phyloP scores from a whole-genome alignment of 2,329 filamentous ascomycete genomes.

The Akanthomyces uredinophilus region DNA sequence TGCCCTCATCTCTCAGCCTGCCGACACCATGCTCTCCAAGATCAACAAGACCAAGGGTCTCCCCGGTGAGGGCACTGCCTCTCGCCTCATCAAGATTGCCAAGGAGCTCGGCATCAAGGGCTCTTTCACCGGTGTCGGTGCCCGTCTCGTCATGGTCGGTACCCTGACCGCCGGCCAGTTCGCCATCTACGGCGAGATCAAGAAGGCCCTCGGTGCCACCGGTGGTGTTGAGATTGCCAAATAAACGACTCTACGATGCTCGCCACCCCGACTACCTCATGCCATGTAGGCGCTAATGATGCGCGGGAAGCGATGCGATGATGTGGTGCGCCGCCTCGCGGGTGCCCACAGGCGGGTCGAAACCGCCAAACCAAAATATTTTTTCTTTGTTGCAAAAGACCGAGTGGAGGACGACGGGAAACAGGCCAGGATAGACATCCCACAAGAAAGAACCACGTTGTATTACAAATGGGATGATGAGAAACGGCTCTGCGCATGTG shows the following conservation, averaged over 20 bases:
- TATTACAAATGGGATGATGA: neutral
- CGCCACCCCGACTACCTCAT: neutral
- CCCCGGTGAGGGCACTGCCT: constrained; percentile 77
- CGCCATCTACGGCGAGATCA: constrained; percentile 77
- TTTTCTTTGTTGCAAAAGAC: constrained; percentile 15
- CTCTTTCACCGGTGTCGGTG: constrained; percentile 75
- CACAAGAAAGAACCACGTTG: neutral
- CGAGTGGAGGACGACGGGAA: constrained; percentile 7
- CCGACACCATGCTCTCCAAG: constrained; percentile 91
- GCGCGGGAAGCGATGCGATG: neutral
- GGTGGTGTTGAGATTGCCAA: constrained; percentile 70
- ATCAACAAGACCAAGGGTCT: constrained; percentile 93
- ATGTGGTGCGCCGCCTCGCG: neutral
- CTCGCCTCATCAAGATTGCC: constrained; percentile 80
- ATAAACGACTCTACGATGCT: constrained; percentile 24
- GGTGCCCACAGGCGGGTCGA: neutral
- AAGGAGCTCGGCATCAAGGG: constrained; percentile 78
- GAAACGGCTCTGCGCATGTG: neutral
- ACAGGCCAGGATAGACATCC: constrained; percentile 11
- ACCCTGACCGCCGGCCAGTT: constrained; percentile 77
- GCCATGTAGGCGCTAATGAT: neutral
- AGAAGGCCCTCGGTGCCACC: constrained; percentile 63
- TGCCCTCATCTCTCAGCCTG: constrained; percentile 80
- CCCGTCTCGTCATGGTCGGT: constrained; percentile 60
- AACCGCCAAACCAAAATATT: constrained; percentile 10